Evolutionary conservation across 148 eudicot species (phyloP), one percentile per base, ranked within the genome.

Genomic region (Polygonum maritimum): DNA sequence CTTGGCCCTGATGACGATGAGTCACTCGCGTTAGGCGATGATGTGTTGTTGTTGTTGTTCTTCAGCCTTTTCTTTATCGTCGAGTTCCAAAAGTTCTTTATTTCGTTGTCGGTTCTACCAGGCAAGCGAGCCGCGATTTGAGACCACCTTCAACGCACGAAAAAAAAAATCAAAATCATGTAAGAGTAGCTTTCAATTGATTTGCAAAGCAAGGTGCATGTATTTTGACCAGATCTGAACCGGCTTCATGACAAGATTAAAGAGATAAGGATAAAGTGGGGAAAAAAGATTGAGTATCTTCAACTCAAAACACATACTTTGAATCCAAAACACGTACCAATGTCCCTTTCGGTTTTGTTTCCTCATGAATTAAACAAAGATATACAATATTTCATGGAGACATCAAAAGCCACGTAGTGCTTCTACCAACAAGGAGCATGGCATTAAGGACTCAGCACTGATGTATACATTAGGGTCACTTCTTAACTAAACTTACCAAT

Each of bases 61-160:
- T 87, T 93, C 1, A 91, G 80, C 78, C 98, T 88, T 77, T 91
- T 93, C 84, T 93, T 93, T 39, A 93, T 80, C 0, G 98, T 93
- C n/a, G 98, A 93, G 48, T 93, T 93, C 98, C 98, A 93, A 31
- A 89, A 93, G 10, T 93, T 93, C 82, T 93, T 93, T 21, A 93
- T 93, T 45, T 93, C 98, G 54, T 93, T 93, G 54, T 93, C 98
- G 0, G 98, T 93, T 18, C 98, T 83, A 18, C 98, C 98, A 0
- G 98, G 98, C 81, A 93, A 78, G 14, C 93, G 89, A 48, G 93
- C 85, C 1, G 98, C 98, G 15, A 93, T 93, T 62, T 91, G 93
- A 22, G 98, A 93, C 98, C 98, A 93, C 88, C 98, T 93, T 38
- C 21, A 36, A 19, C 4, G 58, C 49, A 35, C 49, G 7, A 48